Evolutionary conservation across 2,329 filamentous ascomycete genomes (phyloP).

Genomic region (Ceratocystis lukuohia): DNA sequence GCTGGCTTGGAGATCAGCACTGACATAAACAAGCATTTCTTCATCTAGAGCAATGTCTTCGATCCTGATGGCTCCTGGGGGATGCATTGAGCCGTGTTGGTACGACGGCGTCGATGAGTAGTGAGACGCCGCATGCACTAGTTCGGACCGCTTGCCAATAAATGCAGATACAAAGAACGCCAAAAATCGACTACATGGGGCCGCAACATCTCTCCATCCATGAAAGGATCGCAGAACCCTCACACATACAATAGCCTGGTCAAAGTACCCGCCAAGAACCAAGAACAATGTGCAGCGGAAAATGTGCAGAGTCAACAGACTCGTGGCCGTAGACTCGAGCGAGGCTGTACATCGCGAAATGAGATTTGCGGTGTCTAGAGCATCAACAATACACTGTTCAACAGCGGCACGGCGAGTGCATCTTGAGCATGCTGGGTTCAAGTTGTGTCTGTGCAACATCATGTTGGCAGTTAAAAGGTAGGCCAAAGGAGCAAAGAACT

Average conservation of each 20-base stretch:
- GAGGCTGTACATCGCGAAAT: slow-evolving; percentile 51
- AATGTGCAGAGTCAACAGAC: slow-evolving; percentile 66
- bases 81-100: not conserved
- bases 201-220: slow-evolving; percentile 56
- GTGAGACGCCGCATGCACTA: slow-evolving; percentile 20
- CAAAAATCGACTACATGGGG: slow-evolving; percentile 67
- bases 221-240: slow-evolving; percentile 59
- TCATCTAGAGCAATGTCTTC: slow-evolving; percentile 51
- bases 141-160: slow-evolving; percentile 39
- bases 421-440: slow-evolving; percentile 55
- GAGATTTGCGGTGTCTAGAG: slow-evolving; percentile 65
- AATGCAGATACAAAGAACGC: slow-evolving; percentile 66
- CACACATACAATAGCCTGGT: slow-evolving; percentile 58
- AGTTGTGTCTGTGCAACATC: slow-evolving; percentile 75
- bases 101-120: slow-evolving; percentile 13
- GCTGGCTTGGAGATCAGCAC: slow-evolving; percentile 68
- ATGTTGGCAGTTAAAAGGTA: slow-evolving; percentile 75
- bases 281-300: slow-evolving; percentile 79
- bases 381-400: slow-evolving; percentile 59
- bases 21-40: slow-evolving; percentile 75
- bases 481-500: slow-evolving; percentile 59
- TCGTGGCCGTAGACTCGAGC: slow-evolving; percentile 54
- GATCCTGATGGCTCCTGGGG: slow-evolving; percentile 21
- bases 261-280: slow-evolving; percentile 58
- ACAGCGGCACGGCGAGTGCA: slow-evolving; percentile 58